Evolutionary conservation across 73 alveolate species (phyloP).

Genomic region (Stentor coeruleus): DNA sequence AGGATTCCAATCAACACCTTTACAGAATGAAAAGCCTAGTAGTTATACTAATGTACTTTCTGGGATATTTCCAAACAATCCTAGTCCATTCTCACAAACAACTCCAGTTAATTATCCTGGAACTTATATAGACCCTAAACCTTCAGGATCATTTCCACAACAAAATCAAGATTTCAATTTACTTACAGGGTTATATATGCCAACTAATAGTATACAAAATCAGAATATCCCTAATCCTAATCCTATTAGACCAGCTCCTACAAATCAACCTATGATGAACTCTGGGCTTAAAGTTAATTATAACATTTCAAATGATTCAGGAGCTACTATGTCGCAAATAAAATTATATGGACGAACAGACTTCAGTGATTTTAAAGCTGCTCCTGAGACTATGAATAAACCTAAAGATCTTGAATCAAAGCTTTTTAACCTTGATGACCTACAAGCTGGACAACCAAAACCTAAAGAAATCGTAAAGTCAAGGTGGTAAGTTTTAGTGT

Average conservation of each 20-base stretch:
- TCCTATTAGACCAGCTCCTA: not conserved
- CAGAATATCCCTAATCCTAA: too few relatives aligned
- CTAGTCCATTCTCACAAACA: too few relatives aligned
- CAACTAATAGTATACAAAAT: too few relatives aligned
- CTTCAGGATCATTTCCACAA: too few relatives aligned
- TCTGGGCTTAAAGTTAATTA: not conserved
- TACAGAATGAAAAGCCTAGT: too few relatives aligned
- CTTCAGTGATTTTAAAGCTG: not conserved
- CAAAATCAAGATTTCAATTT: too few relatives aligned
- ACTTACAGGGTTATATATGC: too few relatives aligned
- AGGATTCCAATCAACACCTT: too few relatives aligned
- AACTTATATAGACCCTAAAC: too few relatives aligned
- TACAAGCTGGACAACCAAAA: slow-evolving; percentile 14
- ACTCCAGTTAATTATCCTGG: too few relatives aligned
- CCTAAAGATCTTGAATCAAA: not conserved
- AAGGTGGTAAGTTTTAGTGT: not conserved
- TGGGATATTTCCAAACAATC: too few relatives aligned
- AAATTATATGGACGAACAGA: not conserved
- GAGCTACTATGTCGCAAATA: not conserved
- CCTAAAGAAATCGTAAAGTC: not conserved
- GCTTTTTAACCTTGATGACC: not conserved
- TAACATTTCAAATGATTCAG: not conserved
- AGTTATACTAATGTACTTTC: too few relatives aligned
- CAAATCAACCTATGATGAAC: not conserved
- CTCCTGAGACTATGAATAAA: not conserved